A percentile compares a stretch with the other conserved stretches of the same genome.
phyloP scores from a whole-genome alignment of 495 filamentous ascomycete species.

The Bombardia bombarda region DNA sequence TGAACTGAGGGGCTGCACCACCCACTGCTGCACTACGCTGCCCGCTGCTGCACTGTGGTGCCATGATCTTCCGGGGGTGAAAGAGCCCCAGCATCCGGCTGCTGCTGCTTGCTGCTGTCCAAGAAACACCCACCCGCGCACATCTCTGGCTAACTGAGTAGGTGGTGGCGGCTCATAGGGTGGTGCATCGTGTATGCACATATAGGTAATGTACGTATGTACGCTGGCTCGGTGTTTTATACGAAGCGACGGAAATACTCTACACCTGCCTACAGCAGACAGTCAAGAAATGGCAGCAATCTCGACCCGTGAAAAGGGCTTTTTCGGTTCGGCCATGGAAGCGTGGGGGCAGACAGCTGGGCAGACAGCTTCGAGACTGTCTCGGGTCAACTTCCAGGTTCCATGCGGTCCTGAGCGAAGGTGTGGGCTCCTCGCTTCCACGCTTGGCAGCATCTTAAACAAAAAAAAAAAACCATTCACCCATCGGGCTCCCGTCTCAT shows the following conservation, averaged over 20 bases:
- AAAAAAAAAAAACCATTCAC: not conserved
- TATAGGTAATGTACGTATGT: not conserved
- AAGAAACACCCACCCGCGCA: too few relatives aligned
- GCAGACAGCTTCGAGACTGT: not conserved
- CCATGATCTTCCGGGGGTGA: too few relatives aligned
- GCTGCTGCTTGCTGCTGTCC: too few relatives aligned
- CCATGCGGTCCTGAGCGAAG: not conserved
- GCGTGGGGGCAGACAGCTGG: slow-evolving; percentile 6
- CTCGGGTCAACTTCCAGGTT: not conserved
- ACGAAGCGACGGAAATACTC: not conserved
- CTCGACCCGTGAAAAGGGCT: slow-evolving; percentile 5
- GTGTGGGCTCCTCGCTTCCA: not conserved
- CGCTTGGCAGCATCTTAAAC: not conserved
- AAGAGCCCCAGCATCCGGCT: too few relatives aligned
- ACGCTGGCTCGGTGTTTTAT: too few relatives aligned
- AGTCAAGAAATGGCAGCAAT: slow-evolving; percentile 3
- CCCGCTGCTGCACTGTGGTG: too few relatives aligned
- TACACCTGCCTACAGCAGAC: slow-evolving; percentile 5
- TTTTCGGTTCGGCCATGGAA: slow-evolving; percentile 6
- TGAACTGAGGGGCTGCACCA: too few relatives aligned
- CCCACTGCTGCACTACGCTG: too few relatives aligned
- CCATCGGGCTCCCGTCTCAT: too few relatives aligned
- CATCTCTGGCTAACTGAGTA: too few relatives aligned
- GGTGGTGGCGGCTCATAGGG: too few relatives aligned
- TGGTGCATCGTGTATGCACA: not conserved